These are phyloP conservation scores for Jatropha curcas DNA, from an alignment of 345 rosid species.

Conservation along the genomic window DNA sequence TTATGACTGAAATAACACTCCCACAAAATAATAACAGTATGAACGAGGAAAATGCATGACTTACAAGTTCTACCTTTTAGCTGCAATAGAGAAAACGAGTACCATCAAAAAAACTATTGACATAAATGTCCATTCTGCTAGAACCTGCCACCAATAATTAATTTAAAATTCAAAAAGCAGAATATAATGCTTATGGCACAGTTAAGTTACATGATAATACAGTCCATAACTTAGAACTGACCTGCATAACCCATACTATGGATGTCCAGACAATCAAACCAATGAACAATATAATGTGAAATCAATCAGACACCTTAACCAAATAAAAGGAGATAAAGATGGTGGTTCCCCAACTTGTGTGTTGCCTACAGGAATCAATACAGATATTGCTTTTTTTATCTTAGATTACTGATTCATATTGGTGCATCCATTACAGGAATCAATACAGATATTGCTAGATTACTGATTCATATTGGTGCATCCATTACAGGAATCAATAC, in stretches of 20 bases:
- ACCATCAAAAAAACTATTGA: constrained; percentile 39
- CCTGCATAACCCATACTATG: not conserved
- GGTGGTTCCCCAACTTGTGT: no score
- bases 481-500: no score
- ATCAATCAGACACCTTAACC: no score
- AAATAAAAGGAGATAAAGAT: no score
- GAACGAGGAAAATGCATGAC: constrained; percentile 18
- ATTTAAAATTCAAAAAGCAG: not conserved
- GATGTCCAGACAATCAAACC: not conserved
- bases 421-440: no score
- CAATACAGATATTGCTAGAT: no score
- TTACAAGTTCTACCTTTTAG: constrained; percentile 76
- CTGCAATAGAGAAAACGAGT: constrained; percentile 37
- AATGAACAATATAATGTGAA: not conserved
- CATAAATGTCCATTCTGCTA: constrained; percentile 66
- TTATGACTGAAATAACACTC: not conserved
- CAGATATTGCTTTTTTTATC: no score
- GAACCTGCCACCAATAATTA: constrained; percentile 47
- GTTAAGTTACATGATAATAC: not conserved
- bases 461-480: no score
- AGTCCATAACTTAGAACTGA: not conserved
- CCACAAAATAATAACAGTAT: not conserved
- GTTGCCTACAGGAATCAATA: no score
- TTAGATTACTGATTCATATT: no score
- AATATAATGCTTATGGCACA: not conserved